Percentiles rank a stretch among this genome's conserved stretches.
These are phyloP conservation scores for Daphne laureola DNA, from an alignment of 441 rosid species.

Conservation along the genomic window DNA sequence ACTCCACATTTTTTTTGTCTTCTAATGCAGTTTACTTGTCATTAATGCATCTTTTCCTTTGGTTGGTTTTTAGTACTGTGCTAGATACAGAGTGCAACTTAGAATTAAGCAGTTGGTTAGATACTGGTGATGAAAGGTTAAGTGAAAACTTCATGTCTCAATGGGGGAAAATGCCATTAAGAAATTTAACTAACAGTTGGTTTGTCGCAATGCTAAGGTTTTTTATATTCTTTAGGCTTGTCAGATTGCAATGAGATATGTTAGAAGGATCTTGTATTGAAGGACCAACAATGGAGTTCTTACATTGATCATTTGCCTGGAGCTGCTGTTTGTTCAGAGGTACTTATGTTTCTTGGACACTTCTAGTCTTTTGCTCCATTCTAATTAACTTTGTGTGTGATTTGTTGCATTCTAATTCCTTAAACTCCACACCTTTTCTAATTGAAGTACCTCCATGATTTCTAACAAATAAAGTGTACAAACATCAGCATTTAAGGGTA, in stretches of 20 bases:
- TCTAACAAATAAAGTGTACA: too few relatives aligned
- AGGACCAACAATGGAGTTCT: conserved; percentile 86
- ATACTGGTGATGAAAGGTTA: too few relatives aligned
- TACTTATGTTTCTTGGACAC: conserved; percentile 17
- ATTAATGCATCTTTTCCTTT: conserved; percentile 1
- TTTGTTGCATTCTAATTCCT: background rate
- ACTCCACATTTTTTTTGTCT: background rate
- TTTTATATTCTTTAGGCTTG: conserved; percentile 42
- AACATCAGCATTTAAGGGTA: too few relatives aligned
- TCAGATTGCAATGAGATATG: conserved; percentile 74
- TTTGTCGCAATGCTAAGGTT: background rate
- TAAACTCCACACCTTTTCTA: background rate
- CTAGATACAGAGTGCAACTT: too few relatives aligned
- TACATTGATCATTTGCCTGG: conserved; percentile 96
- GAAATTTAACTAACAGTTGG: too few relatives aligned
- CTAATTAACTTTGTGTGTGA: background rate
- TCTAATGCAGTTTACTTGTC: background rate
- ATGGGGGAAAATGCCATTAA: too few relatives aligned
- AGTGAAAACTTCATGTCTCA: too few relatives aligned
- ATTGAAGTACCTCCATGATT: too few relatives aligned
- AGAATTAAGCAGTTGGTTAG: too few relatives aligned
- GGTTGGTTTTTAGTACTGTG: too few relatives aligned
- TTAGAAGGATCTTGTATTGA: conserved; percentile 89
- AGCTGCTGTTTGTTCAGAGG: conserved; percentile 78
- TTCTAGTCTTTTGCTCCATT: background rate